Base-by-base conservation (phyloP, 2,329 filamentous ascomycete genomes). In the Venturia aucupariae region DNA sequence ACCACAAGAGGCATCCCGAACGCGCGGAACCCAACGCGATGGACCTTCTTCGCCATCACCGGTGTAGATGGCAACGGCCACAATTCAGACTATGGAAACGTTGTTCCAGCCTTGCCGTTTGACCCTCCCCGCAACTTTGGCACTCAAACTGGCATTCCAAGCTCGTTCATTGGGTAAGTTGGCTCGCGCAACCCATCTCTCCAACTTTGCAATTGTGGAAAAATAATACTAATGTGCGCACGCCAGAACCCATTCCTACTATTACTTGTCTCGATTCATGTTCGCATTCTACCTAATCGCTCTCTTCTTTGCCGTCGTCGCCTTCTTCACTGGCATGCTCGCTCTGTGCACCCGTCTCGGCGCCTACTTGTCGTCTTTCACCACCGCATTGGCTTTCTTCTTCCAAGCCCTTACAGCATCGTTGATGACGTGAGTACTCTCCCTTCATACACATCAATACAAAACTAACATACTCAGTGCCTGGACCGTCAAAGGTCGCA, bases 31-130 rank as follows among this genome's bases (percentile, higher is more conserved):
- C 79, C 79, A 22, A 87, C 90, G 15, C 87, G 93, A 78, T 97
- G 93, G 93, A 95, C 92, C 42, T 96, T 89, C 78, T 94, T 95
- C 81, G 87, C 90, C 75, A 80, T 95, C 67, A 96, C 92, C 78
- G 85, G 86, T 62, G 79, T 79, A 38, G 78, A 78, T 67, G 84
- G 67, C 42, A 75, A 78, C 59, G 80, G 81, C 38, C 75, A 86
- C 73, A 80, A 79, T 62, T 77, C 73, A 62, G 75, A 89, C 76
- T 97, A 91, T 77, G 83, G 85, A 66, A 71, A 71, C 0, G 75
- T 84, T 2, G 82, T 85, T 22, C 88, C 86, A 0, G 83, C 75
- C 71, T 88, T 73, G 77, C 90, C 77, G 72, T 94, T 81, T 81
- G 90, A 81, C 69, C 84, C 84, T 17, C 77, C 81, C 17, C 75